phyloP scores from a whole-genome alignment of 495 filamentous ascomycete species.

The Staphylotrichum tortipilum region DNA sequence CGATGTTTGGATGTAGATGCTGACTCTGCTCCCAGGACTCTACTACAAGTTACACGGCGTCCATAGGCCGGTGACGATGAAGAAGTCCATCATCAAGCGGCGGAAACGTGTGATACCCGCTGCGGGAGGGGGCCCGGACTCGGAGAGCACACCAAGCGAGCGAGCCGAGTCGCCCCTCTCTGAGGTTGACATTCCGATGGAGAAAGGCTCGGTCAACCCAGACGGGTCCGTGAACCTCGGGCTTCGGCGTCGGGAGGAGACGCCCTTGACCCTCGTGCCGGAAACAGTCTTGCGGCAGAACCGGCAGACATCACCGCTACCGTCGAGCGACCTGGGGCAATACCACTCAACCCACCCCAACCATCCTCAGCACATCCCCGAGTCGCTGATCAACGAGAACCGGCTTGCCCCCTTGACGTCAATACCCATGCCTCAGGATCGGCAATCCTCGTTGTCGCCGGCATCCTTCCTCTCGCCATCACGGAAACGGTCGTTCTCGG shows the following conservation, averaged over 20 bases:
- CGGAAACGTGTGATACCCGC: slow-evolving; percentile 92
- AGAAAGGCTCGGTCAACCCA: slow-evolving; percentile 43
- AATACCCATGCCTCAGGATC: slow-evolving; percentile 31
- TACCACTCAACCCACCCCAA: slow-evolving; percentile 35
- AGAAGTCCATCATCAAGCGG: slow-evolving; percentile 92
- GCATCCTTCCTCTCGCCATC: slow-evolving; percentile 44
- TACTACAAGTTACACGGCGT: slow-evolving; percentile 95
- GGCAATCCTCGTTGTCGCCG: slow-evolving; percentile 43
- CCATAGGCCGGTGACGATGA: slow-evolving; percentile 91
- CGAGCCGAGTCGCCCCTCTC: slow-evolving; percentile 37
- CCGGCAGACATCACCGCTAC: slow-evolving; percentile 28
- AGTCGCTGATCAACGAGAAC: slow-evolving; percentile 46
- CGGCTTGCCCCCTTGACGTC: slow-evolving; percentile 45
- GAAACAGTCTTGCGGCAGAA: slow-evolving; percentile 33
- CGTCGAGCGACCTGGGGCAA: slow-evolving; percentile 31
- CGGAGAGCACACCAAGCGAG: slow-evolving; percentile 35
- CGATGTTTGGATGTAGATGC: neutral
- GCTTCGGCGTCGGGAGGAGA: slow-evolving; percentile 40
- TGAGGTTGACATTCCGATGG: slow-evolving; percentile 28
- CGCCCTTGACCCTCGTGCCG: slow-evolving; percentile 38
- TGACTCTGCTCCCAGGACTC: slow-evolving; percentile 49
- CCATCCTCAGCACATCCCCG: slow-evolving; percentile 28
- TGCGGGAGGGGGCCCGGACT: slow-evolving; percentile 31
- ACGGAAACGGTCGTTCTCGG: slow-evolving; percentile 60
- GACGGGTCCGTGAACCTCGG: slow-evolving; percentile 54